Evolutionary conservation across 495 filamentous ascomycete genomes (phyloP).

Genomic region (Penicillium tannophilum): DNA sequence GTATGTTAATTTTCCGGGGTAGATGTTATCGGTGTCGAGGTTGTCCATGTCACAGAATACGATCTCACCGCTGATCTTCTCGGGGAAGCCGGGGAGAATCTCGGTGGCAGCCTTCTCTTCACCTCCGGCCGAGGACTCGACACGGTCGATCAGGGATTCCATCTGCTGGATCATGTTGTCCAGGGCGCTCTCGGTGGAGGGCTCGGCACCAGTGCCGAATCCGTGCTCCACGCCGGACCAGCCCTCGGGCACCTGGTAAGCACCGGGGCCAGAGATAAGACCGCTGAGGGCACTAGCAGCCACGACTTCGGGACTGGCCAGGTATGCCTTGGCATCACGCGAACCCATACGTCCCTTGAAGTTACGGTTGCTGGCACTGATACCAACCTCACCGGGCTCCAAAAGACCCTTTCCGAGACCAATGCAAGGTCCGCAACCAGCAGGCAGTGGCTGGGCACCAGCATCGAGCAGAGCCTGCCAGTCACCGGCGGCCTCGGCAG

Average conservation of each 20-base stretch:
- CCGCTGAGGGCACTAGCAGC: conserved; percentile 84
- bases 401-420: conserved; percentile 80
- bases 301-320: conserved; percentile 88
- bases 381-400: conserved; percentile 85
- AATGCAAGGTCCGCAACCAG: conserved; percentile 90
- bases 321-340: conserved; percentile 80
- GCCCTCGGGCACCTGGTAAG: conserved; percentile 71
- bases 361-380: conserved; percentile 85
- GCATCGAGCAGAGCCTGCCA: conserved; percentile 85
- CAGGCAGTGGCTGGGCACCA: conserved; percentile 72
- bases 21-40: conserved; percentile 66
- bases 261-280: conserved; percentile 76
- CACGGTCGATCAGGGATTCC: conserved; percentile 61
- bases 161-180: conserved; percentile 67
- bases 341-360: conserved; percentile 94
- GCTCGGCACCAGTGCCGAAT: conserved; percentile 65
- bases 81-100: conserved; percentile 54
- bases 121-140: conserved; percentile 32
- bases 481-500: conserved; percentile 79
- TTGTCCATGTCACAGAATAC: conserved; percentile 57
- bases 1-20: conserved; percentile 89
- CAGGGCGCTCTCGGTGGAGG: conserved; percentile 65
- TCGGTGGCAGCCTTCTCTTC: conserved; percentile 38
- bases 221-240: conserved; percentile 68
- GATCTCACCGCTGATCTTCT: conserved; percentile 53